phyloP scores from a whole-genome alignment of 306 rosid species.

The Prunus campanulata region DNA sequence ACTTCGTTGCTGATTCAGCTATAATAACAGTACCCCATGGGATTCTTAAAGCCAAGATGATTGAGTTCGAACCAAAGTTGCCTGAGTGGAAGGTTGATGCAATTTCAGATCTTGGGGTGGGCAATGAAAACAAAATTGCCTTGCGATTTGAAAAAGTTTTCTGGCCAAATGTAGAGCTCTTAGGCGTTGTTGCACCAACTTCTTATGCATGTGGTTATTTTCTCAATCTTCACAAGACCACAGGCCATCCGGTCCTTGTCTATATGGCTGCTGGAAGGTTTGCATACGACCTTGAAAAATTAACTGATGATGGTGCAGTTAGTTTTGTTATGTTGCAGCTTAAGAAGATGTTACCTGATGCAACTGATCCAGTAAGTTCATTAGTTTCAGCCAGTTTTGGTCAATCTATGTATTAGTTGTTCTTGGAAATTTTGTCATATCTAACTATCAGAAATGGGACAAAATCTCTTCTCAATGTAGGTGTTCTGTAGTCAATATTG shows the following conservation, averaged over 20 bases:
- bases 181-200: constrained; percentile 64
- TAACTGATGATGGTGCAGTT: constrained; percentile 43
- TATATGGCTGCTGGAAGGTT: constrained; percentile 82
- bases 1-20: constrained; percentile 43
- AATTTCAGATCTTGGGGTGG: constrained; percentile 74
- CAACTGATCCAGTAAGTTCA: constrained; percentile 57
- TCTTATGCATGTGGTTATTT: constrained; percentile 74
- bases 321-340: constrained; percentile 57
- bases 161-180: constrained; percentile 74
- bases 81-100: constrained; percentile 73
- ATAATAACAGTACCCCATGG: constrained; percentile 61
- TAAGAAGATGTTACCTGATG: constrained; percentile 68
- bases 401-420: neutral
- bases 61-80: constrained; percentile 61
- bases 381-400: neutral
- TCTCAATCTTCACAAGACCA: constrained; percentile 80
- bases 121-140: constrained; percentile 76
- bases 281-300: constrained; percentile 65
- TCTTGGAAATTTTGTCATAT: too few relatives aligned
- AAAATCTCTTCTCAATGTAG: constrained; percentile 7
- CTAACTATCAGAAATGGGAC: neutral
- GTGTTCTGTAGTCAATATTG: neutral
- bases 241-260: constrained; percentile 70
- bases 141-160: constrained; percentile 54
- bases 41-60: constrained; percentile 63